These are phyloP conservation scores for Trichoderma reesei DNA, from an alignment of 495 filamentous ascomycete genomes.

Conservation along the genomic window DNA sequence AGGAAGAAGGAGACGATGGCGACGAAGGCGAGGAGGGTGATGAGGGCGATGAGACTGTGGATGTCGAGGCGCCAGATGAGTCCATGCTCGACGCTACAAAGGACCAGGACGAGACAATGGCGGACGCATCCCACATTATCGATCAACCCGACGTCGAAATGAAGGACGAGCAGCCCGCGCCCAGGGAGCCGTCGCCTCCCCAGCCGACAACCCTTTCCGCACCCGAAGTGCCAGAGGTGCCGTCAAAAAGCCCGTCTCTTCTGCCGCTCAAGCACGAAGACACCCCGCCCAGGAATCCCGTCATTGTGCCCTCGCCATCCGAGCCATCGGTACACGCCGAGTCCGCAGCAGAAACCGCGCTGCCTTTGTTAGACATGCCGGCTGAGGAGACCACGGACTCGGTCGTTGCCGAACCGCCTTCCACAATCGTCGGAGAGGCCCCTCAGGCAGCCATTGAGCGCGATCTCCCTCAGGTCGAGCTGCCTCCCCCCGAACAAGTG, in stretches of 20 bases:
- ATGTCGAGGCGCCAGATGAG: conserved; percentile 18
- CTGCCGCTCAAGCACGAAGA: conserved; percentile 28
- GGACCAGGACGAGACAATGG: conserved; percentile 20
- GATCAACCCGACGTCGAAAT: conserved; percentile 20
- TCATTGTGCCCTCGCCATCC: conserved; percentile 28
- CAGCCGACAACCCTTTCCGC: conserved; percentile 5
- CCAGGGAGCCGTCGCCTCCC: conserved; percentile 16
- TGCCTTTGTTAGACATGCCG: not conserved
- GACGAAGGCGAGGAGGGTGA: conserved; percentile 38
- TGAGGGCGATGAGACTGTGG: conserved; percentile 28
- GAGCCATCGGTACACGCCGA: conserved; percentile 19
- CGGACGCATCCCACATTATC: conserved; percentile 18
- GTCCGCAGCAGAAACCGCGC: not conserved
- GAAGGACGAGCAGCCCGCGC: conserved; percentile 16
- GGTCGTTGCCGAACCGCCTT: conserved; percentile 5
- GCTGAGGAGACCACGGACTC: conserved; percentile 4
- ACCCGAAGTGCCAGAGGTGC: conserved; percentile 15
- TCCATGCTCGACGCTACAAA: conserved; percentile 6
- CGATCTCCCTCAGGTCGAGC: not conserved
- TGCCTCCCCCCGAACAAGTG: conserved; percentile 8
- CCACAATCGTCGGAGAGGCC: conserved; percentile 11
- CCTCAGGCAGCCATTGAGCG: conserved; percentile 3
- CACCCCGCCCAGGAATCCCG: conserved; percentile 36
- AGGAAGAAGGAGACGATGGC: conserved; percentile 32
- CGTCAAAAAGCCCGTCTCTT: conserved; percentile 14